Evolutionary conservation across 2,329 filamentous ascomycete genomes (phyloP), one percentile per base, ranked within the genome.

Genomic region (Stagonosporopsis vannaccii): DNA sequence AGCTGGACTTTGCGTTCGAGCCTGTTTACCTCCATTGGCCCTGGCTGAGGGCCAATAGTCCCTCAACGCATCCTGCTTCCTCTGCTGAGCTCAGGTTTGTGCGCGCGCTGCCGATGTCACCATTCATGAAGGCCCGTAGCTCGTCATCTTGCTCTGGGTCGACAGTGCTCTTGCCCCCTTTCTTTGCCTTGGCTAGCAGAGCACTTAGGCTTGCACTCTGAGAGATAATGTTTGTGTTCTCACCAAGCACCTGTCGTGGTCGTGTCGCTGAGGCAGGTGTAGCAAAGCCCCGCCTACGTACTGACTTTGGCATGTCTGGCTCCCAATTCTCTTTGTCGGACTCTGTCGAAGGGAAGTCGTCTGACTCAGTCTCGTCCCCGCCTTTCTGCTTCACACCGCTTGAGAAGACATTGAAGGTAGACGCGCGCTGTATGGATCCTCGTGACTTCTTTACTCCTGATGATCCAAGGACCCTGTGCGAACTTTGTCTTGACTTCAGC

Each of bases 261-360:
- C 65, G 59, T 40, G 69, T 68, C 35, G 73, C 68, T 23, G 73
- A 70, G 51, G 70, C 58, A 60, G 75, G 48, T 77, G 67, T 67
- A 33, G 52, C 41, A 33, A 69, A 45, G 5, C 68, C 56, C 5
- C 65, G 59, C 8, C 70, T 67, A 19, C 67, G 67, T 22, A 75
- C 79, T 53, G 68, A 62, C 47, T 62, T 65, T 13, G 64, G 57
- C 46, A 71, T 62, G 15, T 74, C 65, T n/a, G 84, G 84, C 36
- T 83, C 77, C 85, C 92, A 96, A 71, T 98, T 98, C 79, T 98
- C 94, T 78, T 98, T 98, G 74, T 98, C 94, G 1, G 92, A 97
- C 68, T 97, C 93, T 44, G 86, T 74, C 78, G 85, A 85, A 72
- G 66, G 80, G 66, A 75, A 80, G 75, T 80, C 77, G 22, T 82